phyloP scores from a whole-genome alignment of 495 filamentous ascomycete species.

The Penicillium silybi region DNA sequence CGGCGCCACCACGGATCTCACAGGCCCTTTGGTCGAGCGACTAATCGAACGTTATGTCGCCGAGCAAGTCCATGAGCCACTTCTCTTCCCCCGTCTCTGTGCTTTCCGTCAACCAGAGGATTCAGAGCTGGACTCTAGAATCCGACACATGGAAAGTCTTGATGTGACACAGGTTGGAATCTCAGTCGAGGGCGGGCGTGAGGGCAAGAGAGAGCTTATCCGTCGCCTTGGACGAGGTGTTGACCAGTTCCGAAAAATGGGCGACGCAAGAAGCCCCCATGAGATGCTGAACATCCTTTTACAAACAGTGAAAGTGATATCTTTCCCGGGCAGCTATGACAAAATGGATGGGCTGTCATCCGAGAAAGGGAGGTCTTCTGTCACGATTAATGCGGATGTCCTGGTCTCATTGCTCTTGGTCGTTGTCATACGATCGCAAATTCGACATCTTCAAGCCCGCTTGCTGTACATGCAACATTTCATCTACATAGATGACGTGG shows the following conservation, averaged over 20 bases:
- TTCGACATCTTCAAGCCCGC: constrained; percentile 82
- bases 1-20: constrained; percentile 89
- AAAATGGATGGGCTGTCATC: constrained; percentile 31
- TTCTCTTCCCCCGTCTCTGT: constrained; percentile 80
- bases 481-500: constrained; percentile 95
- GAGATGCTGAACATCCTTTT: constrained; percentile 91
- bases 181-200: constrained; percentile 64
- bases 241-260: constrained; percentile 86
- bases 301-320: constrained; percentile 80
- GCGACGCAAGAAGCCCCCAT: constrained; percentile 78
- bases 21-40: constrained; percentile 84
- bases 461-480: constrained; percentile 92
- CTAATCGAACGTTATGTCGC: constrained; percentile 93
- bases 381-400: constrained; percentile 94
- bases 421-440: constrained; percentile 88
- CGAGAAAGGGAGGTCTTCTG: constrained; percentile 57
- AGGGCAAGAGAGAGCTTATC: constrained; percentile 69
- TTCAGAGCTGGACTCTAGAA: constrained; percentile 83
- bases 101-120: constrained; percentile 76
- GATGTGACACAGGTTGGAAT: constrained; percentile 95
- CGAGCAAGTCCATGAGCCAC: constrained; percentile 85
- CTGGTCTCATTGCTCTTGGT: constrained; percentile 88
- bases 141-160: constrained; percentile 86
- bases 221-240: constrained; percentile 70
- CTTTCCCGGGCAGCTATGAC: constrained; percentile 45